Evolutionary conservation across 2,329 filamentous ascomycete genomes (phyloP), one percentile per base, ranked within the genome.

Genomic region (Aureobasidium namibiae): DNA sequence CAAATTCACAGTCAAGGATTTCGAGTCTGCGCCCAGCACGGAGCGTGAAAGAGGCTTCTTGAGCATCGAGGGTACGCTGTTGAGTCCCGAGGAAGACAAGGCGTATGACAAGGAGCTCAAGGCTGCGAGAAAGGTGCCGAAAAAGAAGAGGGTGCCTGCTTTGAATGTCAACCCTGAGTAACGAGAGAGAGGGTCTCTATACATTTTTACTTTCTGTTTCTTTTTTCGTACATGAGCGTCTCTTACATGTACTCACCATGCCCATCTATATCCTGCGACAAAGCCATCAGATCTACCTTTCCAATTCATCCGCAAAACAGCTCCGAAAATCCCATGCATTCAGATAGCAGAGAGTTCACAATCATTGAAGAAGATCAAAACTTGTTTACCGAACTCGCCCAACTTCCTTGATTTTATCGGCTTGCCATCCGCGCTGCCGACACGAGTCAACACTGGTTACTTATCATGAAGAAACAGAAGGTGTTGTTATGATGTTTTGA

Each of bases 31-130:
- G 41, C 62, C 64, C 24, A 71, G 69, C 29, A 81, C 85, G 48
- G 89, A 88, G 64, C 84, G 85, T 56, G 79, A 79, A 54, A 87
- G 87, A 61, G 90, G 88, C 11, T 94, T 92, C 69, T 74, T 96
- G 62, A 91, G 87, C 65, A 86, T 96, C 62, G 88, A 94, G 70
- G 92, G 92, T 26, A 95, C 89, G n/a, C 86, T 96, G 81, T 75
- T 96, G 52, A 78, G 80, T 48, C 81, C 81, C 44, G 81, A 83
- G 21, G 86, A 85, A 24, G 90, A 95, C 73, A 76, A 74, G 64
- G 74, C 75, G 26, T 74, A 88, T 31, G 75, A 82, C 48, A 76
- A 78, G 9, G 76, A 82, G 61, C 83, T 87, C 45, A 65, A 61
- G 60, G 59, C 61, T 57, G 44, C 53, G 53, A 60, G 63, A 58